phyloP scores from a whole-genome alignment of 345 rosid species.

The Aegle marmelos region DNA sequence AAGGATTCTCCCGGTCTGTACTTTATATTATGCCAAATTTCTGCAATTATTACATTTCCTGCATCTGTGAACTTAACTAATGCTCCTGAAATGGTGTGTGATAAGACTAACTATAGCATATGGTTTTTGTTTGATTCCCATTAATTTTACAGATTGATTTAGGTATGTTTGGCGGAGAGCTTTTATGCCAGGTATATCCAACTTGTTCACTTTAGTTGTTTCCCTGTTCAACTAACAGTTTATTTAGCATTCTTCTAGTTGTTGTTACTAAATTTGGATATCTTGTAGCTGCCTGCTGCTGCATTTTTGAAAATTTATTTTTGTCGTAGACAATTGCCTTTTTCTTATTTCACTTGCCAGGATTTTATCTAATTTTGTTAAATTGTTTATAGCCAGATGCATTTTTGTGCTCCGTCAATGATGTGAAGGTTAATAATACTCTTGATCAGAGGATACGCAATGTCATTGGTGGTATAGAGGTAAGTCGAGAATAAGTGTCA shows the following conservation, averaged over 20 bases:
- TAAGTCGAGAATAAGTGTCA: constrained; percentile 20
- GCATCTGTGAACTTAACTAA: neutral
- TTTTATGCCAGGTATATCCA: constrained; percentile 81
- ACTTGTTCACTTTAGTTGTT: constrained; percentile 19
- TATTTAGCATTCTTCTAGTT: neutral
- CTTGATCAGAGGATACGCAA: constrained; percentile 79
- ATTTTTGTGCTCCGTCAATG: constrained; percentile 88
- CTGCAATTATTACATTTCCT: constrained; percentile 1
- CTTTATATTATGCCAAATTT: constrained; percentile 15
- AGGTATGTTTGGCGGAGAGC: constrained; percentile 91
- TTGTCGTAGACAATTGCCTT: neutral
- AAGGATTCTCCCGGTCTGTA: constrained; percentile 92
- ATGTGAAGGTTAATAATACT: constrained; percentile 79
- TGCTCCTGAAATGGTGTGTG: neutral
- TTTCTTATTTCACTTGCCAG: neutral
- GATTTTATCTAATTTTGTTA: constrained; percentile 25
- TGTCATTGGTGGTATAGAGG: constrained; percentile 72
- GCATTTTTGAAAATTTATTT: neutral
- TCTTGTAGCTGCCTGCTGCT: neutral
- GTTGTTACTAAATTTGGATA: neutral
- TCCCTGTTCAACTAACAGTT: constrained; percentile 1
- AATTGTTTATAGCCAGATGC: constrained; percentile 89
- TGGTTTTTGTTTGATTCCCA: constrained; percentile 10
- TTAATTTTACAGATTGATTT: constrained; percentile 66
- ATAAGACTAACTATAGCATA: constrained; percentile 16